phyloP scores from a whole-genome alignment of 768 basidiomycete genomes.

The Termitomyces sp. region DNA sequence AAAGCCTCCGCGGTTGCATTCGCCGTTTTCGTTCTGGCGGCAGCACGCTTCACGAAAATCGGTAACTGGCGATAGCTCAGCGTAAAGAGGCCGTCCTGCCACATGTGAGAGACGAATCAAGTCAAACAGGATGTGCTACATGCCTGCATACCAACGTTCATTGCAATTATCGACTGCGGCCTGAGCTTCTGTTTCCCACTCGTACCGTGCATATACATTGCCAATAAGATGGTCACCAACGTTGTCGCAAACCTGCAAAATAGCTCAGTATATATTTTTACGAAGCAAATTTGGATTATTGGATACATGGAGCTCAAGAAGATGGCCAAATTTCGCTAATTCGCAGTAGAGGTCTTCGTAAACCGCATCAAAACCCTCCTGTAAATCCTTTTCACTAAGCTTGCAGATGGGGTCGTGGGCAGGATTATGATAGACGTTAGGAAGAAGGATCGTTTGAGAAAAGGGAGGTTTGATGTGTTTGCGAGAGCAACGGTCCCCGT shows the following conservation, averaged over 20 bases:
- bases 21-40: constrained; percentile 97
- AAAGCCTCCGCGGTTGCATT: constrained; percentile 96
- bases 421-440: constrained; percentile 98
- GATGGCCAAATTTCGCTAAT: constrained; percentile 89
- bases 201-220: constrained; percentile 96
- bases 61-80: constrained; percentile 96
- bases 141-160: constrained; percentile 97
- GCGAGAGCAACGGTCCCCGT: constrained; percentile 96
- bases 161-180: constrained; percentile 90
- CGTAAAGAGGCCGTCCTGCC: constrained; percentile 86
- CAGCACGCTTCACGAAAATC: constrained; percentile 99
- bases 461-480: constrained; percentile 98
- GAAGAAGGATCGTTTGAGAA: constrained; percentile 93
- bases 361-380: constrained; percentile 91
- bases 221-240: constrained; percentile 99
- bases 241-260: constrained; percentile 85
- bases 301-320: constrained; percentile 91
- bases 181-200: constrained; percentile 98
- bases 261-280: not conserved
- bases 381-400: constrained; percentile 79
- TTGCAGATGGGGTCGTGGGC: constrained; percentile 90
- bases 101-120: constrained; percentile 5
- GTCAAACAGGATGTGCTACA: constrained; percentile 21
- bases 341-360: constrained; percentile 96
- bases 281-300: constrained; percentile 11